Evolutionary conservation across 352 stramenopile genomes (phyloP).

Genomic region (Globisporangium spiculum): DNA sequence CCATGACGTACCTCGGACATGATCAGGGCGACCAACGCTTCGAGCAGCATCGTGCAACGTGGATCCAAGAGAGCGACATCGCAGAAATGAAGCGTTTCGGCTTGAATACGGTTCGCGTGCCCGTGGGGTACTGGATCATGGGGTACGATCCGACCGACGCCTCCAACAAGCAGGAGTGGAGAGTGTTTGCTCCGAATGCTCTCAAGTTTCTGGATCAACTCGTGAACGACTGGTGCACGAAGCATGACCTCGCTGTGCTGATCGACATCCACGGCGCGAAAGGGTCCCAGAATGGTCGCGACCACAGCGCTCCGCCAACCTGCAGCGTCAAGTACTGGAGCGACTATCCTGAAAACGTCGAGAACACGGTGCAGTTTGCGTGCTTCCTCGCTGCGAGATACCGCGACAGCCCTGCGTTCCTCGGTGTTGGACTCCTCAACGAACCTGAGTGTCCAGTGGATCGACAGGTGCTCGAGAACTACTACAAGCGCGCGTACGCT

Average conservation of each 20-base stretch:
- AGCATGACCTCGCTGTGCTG: slow-evolving; percentile 67
- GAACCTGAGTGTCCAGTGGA: slow-evolving; percentile 59
- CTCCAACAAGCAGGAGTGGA: slow-evolving; percentile 44
- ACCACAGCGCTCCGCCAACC: slow-evolving; percentile 55
- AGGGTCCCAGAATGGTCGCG: slow-evolving; percentile 77
- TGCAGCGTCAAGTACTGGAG: slow-evolving; percentile 37
- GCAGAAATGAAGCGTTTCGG: slow-evolving; percentile 52
- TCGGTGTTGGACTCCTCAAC: slow-evolving; percentile 81
- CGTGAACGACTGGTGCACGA: slow-evolving; percentile 71
- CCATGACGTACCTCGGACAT: slow-evolving; percentile 52
- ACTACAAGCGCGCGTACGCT: slow-evolving; percentile 56
- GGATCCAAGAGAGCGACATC: slow-evolving; percentile 78
- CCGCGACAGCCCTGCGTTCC: slow-evolving; percentile 35
- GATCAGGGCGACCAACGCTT: slow-evolving; percentile 54
- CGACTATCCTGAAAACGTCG: slow-evolving; percentile 59
- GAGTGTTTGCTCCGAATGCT: slow-evolving; percentile 39
- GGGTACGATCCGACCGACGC: slow-evolving; percentile 38
- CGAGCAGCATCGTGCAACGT: slow-evolving; percentile 70
- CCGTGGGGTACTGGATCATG: slow-evolving; percentile 80
- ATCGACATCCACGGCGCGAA: slow-evolving; percentile 78
- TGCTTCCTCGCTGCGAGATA: slow-evolving; percentile 53
- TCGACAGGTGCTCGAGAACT: slow-evolving; percentile 44
- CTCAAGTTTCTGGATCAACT: slow-evolving; percentile 73
- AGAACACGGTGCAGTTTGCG: slow-evolving; percentile 63
- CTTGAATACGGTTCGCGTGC: slow-evolving; percentile 78